Evolutionary conservation across 2,329 filamentous ascomycete species (phyloP).

Genomic region (Lasiodiplodia hormozganensis): DNA sequence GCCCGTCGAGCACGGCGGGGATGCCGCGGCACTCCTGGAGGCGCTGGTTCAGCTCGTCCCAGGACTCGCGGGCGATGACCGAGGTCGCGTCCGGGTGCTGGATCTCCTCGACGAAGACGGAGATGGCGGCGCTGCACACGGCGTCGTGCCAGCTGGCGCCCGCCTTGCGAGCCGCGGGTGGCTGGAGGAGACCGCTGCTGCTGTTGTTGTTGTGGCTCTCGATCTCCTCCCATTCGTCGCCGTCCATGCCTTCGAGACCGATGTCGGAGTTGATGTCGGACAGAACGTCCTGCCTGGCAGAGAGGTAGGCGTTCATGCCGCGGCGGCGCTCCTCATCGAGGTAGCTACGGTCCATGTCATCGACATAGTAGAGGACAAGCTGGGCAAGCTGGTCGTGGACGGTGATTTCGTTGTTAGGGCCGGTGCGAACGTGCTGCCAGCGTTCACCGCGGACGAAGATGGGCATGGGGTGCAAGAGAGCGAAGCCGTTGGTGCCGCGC

Average conservation of each 20-base stretch:
- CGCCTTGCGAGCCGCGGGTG: too few species aligned
- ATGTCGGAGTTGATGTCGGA: not conserved
- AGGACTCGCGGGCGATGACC: not conserved
- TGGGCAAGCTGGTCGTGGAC: not conserved
- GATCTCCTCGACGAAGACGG: not conserved
- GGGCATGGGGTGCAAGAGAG: not conserved
- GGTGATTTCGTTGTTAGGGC: not conserved
- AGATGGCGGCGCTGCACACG: not conserved
- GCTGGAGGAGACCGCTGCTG: not conserved
- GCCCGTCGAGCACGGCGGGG: not conserved
- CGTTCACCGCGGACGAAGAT: not conserved
- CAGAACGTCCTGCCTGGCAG: too few species aligned
- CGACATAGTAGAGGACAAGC: not conserved
- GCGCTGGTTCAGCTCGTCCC: too few species aligned
- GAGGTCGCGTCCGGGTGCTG: not conserved
- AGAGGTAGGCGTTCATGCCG: too few species aligned
- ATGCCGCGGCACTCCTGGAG: not conserved
- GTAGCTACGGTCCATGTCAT: not conserved
- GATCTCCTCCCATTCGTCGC: not conserved
- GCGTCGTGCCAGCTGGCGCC: too few species aligned
- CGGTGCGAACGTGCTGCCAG: not conserved
- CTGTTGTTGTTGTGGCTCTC: too few species aligned
- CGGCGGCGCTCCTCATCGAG: not conserved
- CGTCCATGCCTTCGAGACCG: not conserved
- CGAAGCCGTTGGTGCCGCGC: not conserved